Evolutionary conservation across 768 basidiomycete genomes (phyloP), one percentile per base, ranked within the genome.

Genomic region (Rhodotorula kratochvilovae): DNA sequence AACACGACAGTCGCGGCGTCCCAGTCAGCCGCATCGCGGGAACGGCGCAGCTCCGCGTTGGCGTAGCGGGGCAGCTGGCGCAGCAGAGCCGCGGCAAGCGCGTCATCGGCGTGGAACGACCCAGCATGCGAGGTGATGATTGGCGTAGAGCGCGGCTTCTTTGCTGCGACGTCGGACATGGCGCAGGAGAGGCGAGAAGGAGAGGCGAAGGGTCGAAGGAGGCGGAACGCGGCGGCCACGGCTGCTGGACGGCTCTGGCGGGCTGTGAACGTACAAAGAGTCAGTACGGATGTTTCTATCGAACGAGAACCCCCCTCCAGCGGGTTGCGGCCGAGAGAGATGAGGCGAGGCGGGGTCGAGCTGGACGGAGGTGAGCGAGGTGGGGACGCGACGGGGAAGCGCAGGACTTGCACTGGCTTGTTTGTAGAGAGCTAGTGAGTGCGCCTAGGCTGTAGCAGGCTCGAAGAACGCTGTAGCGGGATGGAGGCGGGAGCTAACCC

Each of bases 21-120:
- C 45, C 94, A 84, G 25, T 87, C 76, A 19, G 83, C 84, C 8
- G 88, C 87, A 78, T 92, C 89, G 53, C 92, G 85, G 51, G 84
- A 87, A 50, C 92, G 86, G 77, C 87, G 88, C 43, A 94, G 77
- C 69, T 84, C 87, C 88, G 76, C 51, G 13, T 59, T 1, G 50
- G 84, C 85, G 81, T 90, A 99, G 16, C 85, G 82, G 27, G 85
- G 81, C 3, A 92, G 94, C 76, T 87, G 87, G 60, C 87, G 87
- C 42, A 99, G 84, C 73, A 99, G 84, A 80, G 89, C 93, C 27
- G 95, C 90, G 0, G 95, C 96, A 43, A 98, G 85, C 0, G 93
- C 92, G 82, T 99, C 95, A 77, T 99, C 95, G 80, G 35, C 62
- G 77, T 99, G 94, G 80, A 97, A 97, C 0, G 92, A 92, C 11